Evolutionary conservation across 2,329 filamentous ascomycete genomes (phyloP).

Genomic region (Fusarium oligoseptatum): DNA sequence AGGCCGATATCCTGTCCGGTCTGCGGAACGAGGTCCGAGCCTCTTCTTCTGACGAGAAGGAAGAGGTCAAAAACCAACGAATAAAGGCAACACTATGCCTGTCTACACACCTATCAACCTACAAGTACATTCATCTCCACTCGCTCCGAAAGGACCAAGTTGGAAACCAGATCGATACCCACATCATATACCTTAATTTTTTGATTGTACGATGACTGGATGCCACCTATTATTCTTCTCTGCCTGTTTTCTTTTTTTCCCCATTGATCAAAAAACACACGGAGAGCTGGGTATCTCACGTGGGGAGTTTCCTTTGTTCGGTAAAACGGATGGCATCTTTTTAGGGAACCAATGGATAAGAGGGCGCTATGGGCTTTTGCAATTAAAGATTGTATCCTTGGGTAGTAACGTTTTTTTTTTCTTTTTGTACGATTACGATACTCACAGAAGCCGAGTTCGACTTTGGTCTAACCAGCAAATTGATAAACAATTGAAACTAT

Average conservation of each 20-base stretch:
- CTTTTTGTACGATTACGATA: constrained; percentile 4
- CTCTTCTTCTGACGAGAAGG: constrained; percentile 38
- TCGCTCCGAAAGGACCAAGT: constrained; percentile 14
- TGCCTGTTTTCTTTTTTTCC: constrained; percentile 2
- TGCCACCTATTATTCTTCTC: constrained; percentile 8
- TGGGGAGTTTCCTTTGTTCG: constrained; percentile 14
- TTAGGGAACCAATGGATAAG: constrained; percentile 5
- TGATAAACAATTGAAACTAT: constrained; percentile 17
- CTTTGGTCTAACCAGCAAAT: constrained; percentile 4
- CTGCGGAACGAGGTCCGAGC: constrained; percentile 53
- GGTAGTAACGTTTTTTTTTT: not conserved
- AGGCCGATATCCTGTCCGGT: constrained; percentile 49
- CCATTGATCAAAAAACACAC: not conserved
- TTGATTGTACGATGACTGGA: constrained; percentile 32
- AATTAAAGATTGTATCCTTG: constrained; percentile 11
- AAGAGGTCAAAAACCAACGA: constrained; percentile 30
- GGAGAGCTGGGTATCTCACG: constrained; percentile 39
- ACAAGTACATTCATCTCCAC: not conserved
- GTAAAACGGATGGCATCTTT: constrained; percentile 12
- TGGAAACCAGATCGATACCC: constrained; percentile 33
- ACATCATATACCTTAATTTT: constrained; percentile 27
- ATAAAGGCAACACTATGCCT: constrained; percentile 10
- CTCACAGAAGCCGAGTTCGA: not conserved
- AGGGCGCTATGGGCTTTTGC: constrained; percentile 13
- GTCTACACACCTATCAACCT: not conserved